A percentile compares a stretch with the other conserved stretches of the same genome.
These are phyloP conservation scores for Teunomyces atbi DNA, from an alignment of 805 yeast species.

Conservation along the genomic window DNA sequence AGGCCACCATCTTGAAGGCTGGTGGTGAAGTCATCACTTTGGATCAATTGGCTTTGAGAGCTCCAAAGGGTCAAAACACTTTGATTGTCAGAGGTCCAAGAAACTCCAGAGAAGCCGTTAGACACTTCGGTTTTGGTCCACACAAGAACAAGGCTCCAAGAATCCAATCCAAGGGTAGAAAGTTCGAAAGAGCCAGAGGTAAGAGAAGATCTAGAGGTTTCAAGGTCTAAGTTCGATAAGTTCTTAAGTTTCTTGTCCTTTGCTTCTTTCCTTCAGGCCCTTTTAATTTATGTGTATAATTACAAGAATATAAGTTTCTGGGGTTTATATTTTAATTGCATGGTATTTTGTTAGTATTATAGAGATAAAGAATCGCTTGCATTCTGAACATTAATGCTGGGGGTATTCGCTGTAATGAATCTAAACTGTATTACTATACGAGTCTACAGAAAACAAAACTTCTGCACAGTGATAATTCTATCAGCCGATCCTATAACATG, in stretches of 20 bases:
- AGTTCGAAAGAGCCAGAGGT: conserved; percentile 99
- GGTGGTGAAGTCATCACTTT: conserved; percentile 99
- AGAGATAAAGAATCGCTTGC: too few relatives aligned
- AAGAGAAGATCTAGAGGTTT: conserved; percentile 98
- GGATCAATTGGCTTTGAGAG: conserved; percentile 98
- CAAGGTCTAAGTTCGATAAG: conserved; percentile 79
- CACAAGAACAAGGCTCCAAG: conserved; percentile 99
- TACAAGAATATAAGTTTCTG: conserved; percentile 7
- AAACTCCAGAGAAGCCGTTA: conserved; percentile 98
- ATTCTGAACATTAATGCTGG: too few relatives aligned
- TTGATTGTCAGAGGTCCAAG: conserved; percentile 98
- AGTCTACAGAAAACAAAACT: too few relatives aligned
- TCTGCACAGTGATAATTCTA: too few relatives aligned
- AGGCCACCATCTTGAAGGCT: conserved; percentile 93
- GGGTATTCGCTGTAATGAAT: too few relatives aligned
- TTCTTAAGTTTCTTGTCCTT: conserved; percentile 2
- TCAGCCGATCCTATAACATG: too few relatives aligned
- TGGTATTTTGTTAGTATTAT: background rate
- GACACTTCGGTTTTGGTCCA: conserved; percentile 99
- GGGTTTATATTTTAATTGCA: conserved; percentile 5
- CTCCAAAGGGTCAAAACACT: conserved; percentile 99
- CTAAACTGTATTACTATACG: too few relatives aligned
- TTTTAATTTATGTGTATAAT: conserved; percentile 10
- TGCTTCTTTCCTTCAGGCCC: background rate
- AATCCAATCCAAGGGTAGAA: conserved; percentile 96